Evolutionary conservation across 2,329 filamentous ascomycete genomes (phyloP).

Genomic region (Penicillium sp.): DNA sequence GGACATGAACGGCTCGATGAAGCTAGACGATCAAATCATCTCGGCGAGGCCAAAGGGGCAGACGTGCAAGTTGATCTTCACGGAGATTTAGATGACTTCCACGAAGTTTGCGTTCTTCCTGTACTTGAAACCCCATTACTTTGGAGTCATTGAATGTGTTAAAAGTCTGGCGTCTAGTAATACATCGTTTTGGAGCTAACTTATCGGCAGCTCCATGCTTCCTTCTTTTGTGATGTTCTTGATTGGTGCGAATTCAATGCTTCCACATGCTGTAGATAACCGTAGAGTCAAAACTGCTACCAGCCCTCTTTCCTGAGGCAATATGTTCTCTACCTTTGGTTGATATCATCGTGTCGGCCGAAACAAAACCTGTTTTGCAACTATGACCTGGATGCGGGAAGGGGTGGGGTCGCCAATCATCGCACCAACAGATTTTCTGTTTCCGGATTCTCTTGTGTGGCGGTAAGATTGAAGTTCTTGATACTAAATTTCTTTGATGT

Average conservation of each 20-base stretch:
- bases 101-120: background rate
- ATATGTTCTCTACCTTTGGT: background rate
- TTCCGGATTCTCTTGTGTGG: too few species aligned
- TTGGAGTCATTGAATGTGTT: background rate
- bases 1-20: conserved; percentile 61
- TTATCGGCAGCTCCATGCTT: too few species aligned
- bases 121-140: background rate
- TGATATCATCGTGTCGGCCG: background rate
- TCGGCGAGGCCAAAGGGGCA: conserved; percentile 64
- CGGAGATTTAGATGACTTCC: conserved; percentile 1
- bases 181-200: too few species aligned
- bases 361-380: background rate
- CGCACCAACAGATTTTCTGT: background rate
- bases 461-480: too few species aligned
- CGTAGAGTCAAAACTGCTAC: background rate
- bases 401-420: background rate
- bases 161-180: background rate
- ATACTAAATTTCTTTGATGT: too few species aligned
- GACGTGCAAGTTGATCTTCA: conserved; percentile 54
- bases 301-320: background rate
- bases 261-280: too few species aligned
- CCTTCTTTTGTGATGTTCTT: too few species aligned
- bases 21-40: conserved; percentile 67
- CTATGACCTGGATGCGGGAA: background rate
- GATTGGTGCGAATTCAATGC: too few species aligned